Evolutionary conservation across 495 filamentous ascomycete genomes (phyloP), one percentile per base, ranked within the genome.

Genomic region (Oleoguttula mirabilis): DNA sequence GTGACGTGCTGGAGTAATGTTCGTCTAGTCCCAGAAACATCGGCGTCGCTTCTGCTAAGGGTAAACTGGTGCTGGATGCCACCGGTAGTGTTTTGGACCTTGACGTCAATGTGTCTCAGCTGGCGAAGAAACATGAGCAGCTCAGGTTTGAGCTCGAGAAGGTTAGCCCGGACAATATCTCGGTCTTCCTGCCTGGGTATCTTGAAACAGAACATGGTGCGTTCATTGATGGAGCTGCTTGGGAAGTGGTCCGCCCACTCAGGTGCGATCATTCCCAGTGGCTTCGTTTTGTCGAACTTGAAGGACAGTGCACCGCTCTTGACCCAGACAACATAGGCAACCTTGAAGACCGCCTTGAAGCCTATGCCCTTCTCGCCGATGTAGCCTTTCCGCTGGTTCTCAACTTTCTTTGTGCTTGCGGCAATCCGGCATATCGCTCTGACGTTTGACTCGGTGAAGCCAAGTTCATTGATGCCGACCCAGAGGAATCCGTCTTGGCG

Each of bases 351-450:
- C 15, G 48, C 44, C 25, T 55, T 55, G 52, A 55, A 55, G 3
- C 52, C 52, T 27, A 55, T 48, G 16, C 52, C 52, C 25, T 55
- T 55, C 21, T 55, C 52, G 10, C 46, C 51, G 22, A 51, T 55
- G 27, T 45, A 53, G 10, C 40, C 39, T 21, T 39, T 47, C 21
- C 36, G 12, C 4, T 17, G 21, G 10, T 25, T 32, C 16, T 23
- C n/a, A 4, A 32, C 35, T 5, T 28, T 32, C 32, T 55, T 55
- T 12, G 48, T 51, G 23, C 47, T 51, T 17, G 17, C 17, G 15
- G 21, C 19, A 11, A 51, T 37, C 12, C 45, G 11, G 38, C 51
- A 55, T 8, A 55, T 43, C 2, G 51, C 43, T 12, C 41, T 8
- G 11, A 55, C 51, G 25, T 55, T 47, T 5, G 24, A 30, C 10